These are phyloP conservation scores for Curvularia lunata DNA, from an alignment of 2,329 filamentous ascomycete species.

Conservation along the genomic window DNA sequence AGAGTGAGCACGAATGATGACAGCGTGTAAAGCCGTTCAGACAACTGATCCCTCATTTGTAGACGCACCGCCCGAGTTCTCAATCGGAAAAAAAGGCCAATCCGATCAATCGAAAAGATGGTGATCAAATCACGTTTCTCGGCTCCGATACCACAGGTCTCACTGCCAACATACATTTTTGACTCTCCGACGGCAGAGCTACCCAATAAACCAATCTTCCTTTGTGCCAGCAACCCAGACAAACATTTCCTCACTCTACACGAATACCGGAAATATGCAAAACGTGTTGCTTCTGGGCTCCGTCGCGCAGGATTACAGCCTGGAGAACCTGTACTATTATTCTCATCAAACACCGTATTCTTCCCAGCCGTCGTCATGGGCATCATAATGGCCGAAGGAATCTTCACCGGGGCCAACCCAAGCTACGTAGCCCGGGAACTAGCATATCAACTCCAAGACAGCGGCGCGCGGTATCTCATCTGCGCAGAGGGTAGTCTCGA, in stretches of 20 bases:
- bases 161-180: conserved; percentile 58
- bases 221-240: conserved; percentile 71
- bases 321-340: conserved; percentile 74
- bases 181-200: conserved; percentile 56
- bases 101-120: not conserved
- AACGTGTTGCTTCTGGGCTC: conserved; percentile 74
- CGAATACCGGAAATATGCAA: conserved; percentile 72
- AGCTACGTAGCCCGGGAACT: conserved; percentile 72
- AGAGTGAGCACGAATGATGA: not conserved
- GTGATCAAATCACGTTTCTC: conserved; percentile 58
- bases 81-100: not conserved
- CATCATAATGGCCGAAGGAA: conserved; percentile 75
- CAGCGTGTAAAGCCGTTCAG: not conserved
- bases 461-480: conserved; percentile 70
- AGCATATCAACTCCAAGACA: conserved; percentile 76
- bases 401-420: conserved; percentile 80
- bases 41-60: not conserved
- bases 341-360: conserved; percentile 75
- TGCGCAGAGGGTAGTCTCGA: conserved; percentile 66
- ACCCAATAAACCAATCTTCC: conserved; percentile 57
- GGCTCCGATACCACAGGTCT: conserved; percentile 55
- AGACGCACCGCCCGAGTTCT: not conserved
- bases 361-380: conserved; percentile 75
- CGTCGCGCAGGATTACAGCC: conserved; percentile 66
- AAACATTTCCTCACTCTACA: conserved; percentile 69